Evolutionary conservation across 2,329 filamentous ascomycete species (phyloP).

Genomic region (Ambrosiella cleistominuta): DNA sequence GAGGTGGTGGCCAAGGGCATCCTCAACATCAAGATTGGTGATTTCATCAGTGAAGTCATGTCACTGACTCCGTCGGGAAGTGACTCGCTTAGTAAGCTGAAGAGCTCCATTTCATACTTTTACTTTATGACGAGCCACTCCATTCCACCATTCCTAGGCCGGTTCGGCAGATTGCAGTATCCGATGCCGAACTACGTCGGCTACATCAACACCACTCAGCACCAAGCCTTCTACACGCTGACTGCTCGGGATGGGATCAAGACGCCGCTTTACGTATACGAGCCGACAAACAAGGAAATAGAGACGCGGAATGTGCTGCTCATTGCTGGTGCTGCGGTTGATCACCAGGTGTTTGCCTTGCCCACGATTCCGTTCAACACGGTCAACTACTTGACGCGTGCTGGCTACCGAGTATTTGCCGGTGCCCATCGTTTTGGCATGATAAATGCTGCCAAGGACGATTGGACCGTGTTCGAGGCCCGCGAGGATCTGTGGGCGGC

Average conservation of each 20-base stretch:
- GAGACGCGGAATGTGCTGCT: constrained; percentile 36
- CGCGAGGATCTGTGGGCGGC: constrained; percentile 41
- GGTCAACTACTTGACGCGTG: constrained; percentile 43
- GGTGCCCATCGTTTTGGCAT: constrained; percentile 40
- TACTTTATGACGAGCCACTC: constrained; percentile 35
- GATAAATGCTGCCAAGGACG: constrained; percentile 29
- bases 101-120: constrained; percentile 32
- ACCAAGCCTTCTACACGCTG: constrained; percentile 27
- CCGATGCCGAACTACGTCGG: constrained; percentile 29
- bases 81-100: constrained; percentile 25
- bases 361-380: constrained; percentile 46
- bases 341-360: constrained; percentile 44
- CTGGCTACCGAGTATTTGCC: constrained; percentile 42
- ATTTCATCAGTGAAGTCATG: constrained; percentile 37
- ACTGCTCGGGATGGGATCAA: constrained; percentile 33
- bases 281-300: constrained; percentile 25
- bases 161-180: constrained; percentile 39
- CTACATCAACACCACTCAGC: constrained; percentile 34
- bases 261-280: constrained; percentile 39
- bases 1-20: constrained; percentile 39
- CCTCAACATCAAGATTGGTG: constrained; percentile 34
- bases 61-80: constrained; percentile 35
- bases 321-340: constrained; percentile 44
- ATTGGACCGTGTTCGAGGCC: constrained; percentile 42
- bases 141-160: constrained; percentile 34